Evolutionary conservation across 163 green algal species (phyloP).

Genomic region (Chlamydomonas reinhardtii): DNA sequence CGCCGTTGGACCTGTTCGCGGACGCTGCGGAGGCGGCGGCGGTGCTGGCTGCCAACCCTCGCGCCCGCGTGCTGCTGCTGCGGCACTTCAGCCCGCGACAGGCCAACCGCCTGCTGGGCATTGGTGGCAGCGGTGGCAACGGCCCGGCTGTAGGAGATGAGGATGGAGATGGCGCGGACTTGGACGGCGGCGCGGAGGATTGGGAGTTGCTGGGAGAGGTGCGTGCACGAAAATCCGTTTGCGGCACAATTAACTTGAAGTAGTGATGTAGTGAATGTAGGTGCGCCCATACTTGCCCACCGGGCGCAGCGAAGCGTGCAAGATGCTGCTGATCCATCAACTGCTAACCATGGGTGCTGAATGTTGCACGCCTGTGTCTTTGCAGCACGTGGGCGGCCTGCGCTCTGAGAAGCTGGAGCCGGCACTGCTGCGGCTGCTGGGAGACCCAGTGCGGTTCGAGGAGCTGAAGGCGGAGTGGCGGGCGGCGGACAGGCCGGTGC

Average conservation of each 20-base stretch:
- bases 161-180: background rate
- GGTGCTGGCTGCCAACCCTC: background rate
- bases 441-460: slow-evolving; percentile 13
- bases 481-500: background rate
- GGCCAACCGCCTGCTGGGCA: slow-evolving; percentile 52
- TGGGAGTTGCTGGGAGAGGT: slow-evolving; percentile 35
- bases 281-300: no score
- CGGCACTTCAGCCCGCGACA: slow-evolving; percentile 58
- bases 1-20: slow-evolving; percentile 58
- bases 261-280: no score
- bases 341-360: no score
- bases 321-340: no score
- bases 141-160: background rate
- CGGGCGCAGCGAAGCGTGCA: no score
- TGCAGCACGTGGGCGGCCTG: slow-evolving; percentile 57
- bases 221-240: no score
- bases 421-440: slow-evolving; percentile 40
- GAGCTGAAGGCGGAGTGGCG: slow-evolving; percentile 34
- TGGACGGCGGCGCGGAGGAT: background rate
- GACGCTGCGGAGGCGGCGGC: slow-evolving; percentile 43
- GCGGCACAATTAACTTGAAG: no score
- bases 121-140: background rate
- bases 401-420: slow-evolving; percentile 57
- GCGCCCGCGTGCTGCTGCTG: slow-evolving; percentile 59
- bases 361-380: no score